Percentiles rank a stretch among this genome's conserved stretches.
These are phyloP conservation scores for Eimeria falciformis DNA, from an alignment of 169 alveolate species.

Conservation along the genomic window DNA sequence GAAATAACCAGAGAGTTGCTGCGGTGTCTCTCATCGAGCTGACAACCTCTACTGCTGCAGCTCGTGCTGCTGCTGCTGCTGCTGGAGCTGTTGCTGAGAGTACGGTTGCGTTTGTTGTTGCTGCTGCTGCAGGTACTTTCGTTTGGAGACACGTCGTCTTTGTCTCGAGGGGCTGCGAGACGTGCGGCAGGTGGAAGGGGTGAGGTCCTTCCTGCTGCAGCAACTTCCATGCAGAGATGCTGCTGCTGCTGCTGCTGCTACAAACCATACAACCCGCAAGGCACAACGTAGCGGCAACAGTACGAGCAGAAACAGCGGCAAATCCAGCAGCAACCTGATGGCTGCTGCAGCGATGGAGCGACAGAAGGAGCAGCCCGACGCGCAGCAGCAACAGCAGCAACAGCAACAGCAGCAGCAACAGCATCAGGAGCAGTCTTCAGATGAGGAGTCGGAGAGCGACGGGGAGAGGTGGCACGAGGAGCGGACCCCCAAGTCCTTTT, in stretches of 20 bases:
- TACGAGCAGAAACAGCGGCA: background rate
- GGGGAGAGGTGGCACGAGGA: background rate
- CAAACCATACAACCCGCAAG: background rate
- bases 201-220: slow-evolving; percentile 17
- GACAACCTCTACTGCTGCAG: background rate
- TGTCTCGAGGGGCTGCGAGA: slow-evolving; percentile 6
- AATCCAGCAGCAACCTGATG: background rate
- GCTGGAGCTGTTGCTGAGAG: background rate
- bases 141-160: slow-evolving; percentile 23
- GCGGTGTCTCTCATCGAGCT: background rate
- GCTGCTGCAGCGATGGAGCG: background rate
- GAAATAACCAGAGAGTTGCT: too few species aligned
- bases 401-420: slow-evolving; percentile 20
- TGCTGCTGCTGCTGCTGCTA: background rate
- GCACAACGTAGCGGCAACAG: background rate
- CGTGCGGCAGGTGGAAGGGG: slow-evolving; percentile 9
- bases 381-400: background rate
- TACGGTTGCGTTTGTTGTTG: background rate
- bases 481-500: background rate
- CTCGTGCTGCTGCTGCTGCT: too few species aligned
- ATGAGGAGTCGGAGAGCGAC: background rate
- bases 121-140: background rate
- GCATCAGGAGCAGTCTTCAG: background rate
- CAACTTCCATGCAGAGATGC: background rate
- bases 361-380: too few species aligned